phyloP scores from a whole-genome alignment of 139 green algal species.

The Coelastrella sp. region DNA sequence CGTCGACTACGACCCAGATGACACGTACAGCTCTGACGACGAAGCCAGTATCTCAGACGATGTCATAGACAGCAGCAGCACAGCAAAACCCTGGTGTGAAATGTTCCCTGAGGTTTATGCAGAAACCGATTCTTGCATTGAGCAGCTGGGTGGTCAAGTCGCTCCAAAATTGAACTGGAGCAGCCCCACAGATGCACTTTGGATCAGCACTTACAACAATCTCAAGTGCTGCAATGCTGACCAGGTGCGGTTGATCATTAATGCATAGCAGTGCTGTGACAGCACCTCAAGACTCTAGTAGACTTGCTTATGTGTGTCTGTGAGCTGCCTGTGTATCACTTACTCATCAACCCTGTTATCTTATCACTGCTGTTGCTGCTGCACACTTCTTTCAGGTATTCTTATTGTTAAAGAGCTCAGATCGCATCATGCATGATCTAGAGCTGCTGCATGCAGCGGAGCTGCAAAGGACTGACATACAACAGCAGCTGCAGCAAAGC shows the following conservation, averaged over 20 bases:
- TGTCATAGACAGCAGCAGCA: background rate
- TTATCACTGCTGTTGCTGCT: conserved; percentile 20
- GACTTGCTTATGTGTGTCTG: too few relatives aligned
- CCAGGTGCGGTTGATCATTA: conserved; percentile 49
- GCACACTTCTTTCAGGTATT: background rate
- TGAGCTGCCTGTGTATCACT: too few relatives aligned
- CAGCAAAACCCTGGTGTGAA: conserved; percentile 4
- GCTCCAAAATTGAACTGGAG: conserved; percentile 96
- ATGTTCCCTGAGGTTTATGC: conserved; percentile 56
- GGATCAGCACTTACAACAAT: conserved; percentile 67
- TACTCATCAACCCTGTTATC: too few relatives aligned
- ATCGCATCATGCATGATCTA: background rate
- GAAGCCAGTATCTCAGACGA: conserved; percentile 1
- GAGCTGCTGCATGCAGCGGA: background rate
- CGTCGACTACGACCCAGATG: conserved; percentile 35
- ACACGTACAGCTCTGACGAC: conserved; percentile 31
- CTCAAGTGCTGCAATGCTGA: conserved; percentile 60
- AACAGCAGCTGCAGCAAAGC: conserved; percentile 13
- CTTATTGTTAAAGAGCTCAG: background rate
- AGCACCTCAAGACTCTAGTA: background rate
- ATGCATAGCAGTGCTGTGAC: background rate
- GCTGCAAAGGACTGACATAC: background rate
- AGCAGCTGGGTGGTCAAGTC: conserved; percentile 76
- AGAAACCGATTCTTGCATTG: conserved; percentile 69
- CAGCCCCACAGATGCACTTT: conserved; percentile 88